Evolutionary conservation across 495 filamentous ascomycete species (phyloP).

Genomic region (Penicillium verhagenii): DNA sequence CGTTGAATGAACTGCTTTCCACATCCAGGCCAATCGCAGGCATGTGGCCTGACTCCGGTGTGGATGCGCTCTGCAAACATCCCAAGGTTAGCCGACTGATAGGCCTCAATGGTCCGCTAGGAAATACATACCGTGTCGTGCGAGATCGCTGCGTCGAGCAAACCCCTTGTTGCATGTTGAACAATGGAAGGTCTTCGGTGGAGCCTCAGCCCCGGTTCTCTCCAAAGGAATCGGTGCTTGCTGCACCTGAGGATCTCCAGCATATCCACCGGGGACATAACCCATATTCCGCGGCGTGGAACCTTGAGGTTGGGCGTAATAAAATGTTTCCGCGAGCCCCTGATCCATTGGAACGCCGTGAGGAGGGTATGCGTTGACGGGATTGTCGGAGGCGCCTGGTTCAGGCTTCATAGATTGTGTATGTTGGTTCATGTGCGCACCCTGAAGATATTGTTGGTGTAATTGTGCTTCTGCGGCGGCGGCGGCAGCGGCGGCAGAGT

Average conservation of each 20-base stretch:
- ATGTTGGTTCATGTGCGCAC: conserved; percentile 37
- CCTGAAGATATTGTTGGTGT: conserved; percentile 56
- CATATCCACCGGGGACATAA: conserved; percentile 44
- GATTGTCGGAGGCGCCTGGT: conserved; percentile 66
- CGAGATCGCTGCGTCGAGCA: conserved; percentile 89
- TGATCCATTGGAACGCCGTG: conserved; percentile 47
- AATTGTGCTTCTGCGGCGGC: conserved; percentile 53
- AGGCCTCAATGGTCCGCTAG: background rate
- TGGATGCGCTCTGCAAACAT: conserved; percentile 80
- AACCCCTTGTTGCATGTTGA: conserved; percentile 89
- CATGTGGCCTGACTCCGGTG: conserved; percentile 86
- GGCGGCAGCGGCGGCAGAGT: conserved; percentile 46
- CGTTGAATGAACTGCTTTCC: conserved; percentile 97
- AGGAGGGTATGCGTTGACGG: conserved; percentile 55
- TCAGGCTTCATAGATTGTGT: conserved; percentile 62
- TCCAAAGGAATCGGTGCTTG: conserved; percentile 36
- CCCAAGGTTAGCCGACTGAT: conserved; percentile 25
- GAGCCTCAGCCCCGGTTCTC: conserved; percentile 48
- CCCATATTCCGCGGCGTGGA: conserved; percentile 56
- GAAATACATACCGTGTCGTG: conserved; percentile 77
- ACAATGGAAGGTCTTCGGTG: conserved; percentile 86
- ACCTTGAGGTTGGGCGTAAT: conserved; percentile 33
- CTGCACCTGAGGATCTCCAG: conserved; percentile 33
- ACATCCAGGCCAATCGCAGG: conserved; percentile 86
- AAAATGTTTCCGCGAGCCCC: conserved; percentile 26